Evolutionary conservation across 495 filamentous ascomycete genomes (phyloP).

Genomic region (Penicillium paxilli): DNA sequence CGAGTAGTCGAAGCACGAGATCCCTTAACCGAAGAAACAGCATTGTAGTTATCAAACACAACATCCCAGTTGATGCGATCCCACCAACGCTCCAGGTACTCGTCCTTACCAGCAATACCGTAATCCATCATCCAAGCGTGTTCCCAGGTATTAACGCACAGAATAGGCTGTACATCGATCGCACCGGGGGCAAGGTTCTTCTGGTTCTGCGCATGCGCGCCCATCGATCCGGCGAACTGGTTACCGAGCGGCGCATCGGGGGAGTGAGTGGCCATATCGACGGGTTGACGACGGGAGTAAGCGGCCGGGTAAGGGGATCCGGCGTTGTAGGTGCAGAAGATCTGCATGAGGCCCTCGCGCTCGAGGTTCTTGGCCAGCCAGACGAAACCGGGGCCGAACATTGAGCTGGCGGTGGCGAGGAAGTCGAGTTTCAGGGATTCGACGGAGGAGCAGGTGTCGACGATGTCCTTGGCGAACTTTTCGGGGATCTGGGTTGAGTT

Average conservation of each 20-base stretch:
- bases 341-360: conserved; percentile 57
- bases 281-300: conserved; percentile 74
- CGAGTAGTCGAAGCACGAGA: conserved; percentile 18
- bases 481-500: conserved; percentile 50
- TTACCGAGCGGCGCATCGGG: conserved; percentile 38
- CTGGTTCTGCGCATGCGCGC: conserved; percentile 42
- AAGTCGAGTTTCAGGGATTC: conserved; percentile 78
- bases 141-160: conserved; percentile 96
- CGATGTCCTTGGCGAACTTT: conserved; percentile 49
- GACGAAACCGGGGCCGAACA: conserved; percentile 97
- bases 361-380: conserved; percentile 74
- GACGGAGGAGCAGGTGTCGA: conserved; percentile 71
- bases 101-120: conserved; percentile 74
- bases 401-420: conserved; percentile 75
- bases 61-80: conserved; percentile 77
- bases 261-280: conserved; percentile 75
- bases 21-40: conserved; percentile 26
- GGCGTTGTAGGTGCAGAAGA: conserved; percentile 88
- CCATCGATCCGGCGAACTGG: conserved; percentile 51
- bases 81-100: conserved; percentile 84
- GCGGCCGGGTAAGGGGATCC: conserved; percentile 84
- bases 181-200: conserved; percentile 65
- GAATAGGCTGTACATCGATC: conserved; percentile 66
- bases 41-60: conserved; percentile 56
- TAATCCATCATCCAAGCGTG: conserved; percentile 89